These are phyloP conservation scores for Apiotrichum mycotoxinovorans DNA, from an alignment of 1,284 basidiomycete genomes.

Conservation along the genomic window DNA sequence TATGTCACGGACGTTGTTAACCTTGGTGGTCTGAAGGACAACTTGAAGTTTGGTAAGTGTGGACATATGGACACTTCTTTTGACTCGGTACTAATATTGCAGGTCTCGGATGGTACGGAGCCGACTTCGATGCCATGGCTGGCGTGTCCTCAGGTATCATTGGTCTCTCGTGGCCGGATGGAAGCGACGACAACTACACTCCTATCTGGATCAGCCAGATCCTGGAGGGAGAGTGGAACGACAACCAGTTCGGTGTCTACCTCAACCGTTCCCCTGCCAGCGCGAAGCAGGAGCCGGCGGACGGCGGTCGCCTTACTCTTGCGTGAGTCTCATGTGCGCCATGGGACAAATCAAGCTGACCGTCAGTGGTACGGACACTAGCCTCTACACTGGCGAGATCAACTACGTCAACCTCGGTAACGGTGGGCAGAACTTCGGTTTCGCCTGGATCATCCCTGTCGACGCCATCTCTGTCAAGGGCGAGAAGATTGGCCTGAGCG, in stretches of 20 bases:
- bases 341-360: too few species aligned
- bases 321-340: neutral
- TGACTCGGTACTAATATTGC: too few species aligned
- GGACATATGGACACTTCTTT: too few species aligned
- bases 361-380: conserved; percentile 53
- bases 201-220: conserved; percentile 63
- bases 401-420: conserved; percentile 48
- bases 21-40: too few species aligned
- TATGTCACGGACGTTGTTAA: too few species aligned
- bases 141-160: too few species aligned
- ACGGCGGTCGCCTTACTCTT: neutral
- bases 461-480: neutral
- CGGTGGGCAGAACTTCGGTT: neutral
- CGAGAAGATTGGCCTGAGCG: neutral
- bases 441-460: neutral
- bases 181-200: conserved; percentile 6
- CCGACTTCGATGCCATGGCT: too few species aligned
- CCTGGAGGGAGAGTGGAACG: conserved; percentile 56
- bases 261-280: conserved; percentile 42
- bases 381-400: conserved; percentile 71
- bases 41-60: too few species aligned
- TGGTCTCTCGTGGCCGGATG: too few species aligned
- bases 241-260: conserved; percentile 74
- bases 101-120: too few species aligned
- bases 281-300: neutral